These are phyloP conservation scores for Moesziomyces sp. DNA, from an alignment of 1,284 basidiomycete species.

Conservation along the genomic window DNA sequence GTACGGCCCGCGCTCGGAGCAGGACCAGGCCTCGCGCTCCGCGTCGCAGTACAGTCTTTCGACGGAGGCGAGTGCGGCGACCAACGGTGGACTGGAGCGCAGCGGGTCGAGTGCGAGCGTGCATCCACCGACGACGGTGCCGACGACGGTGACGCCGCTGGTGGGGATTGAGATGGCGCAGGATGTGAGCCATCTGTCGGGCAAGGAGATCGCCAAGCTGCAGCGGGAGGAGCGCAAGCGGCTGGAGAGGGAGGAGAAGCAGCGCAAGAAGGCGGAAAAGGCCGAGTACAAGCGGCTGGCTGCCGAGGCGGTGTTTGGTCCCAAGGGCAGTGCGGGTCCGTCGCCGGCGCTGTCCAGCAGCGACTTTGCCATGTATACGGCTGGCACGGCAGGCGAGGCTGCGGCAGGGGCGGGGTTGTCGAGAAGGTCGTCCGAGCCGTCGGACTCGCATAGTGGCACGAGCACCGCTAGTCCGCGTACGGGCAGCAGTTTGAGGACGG, in stretches of 20 bases:
- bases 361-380: slow-evolving; percentile 40
- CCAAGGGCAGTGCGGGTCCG: slow-evolving; percentile 39
- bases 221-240: slow-evolving; percentile 43
- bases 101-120: slow-evolving; percentile 13
- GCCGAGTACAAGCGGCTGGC: slow-evolving; percentile 47
- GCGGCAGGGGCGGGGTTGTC: slow-evolving; percentile 7
- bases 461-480: slow-evolving; percentile 46
- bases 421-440: slow-evolving; percentile 20
- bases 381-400: slow-evolving; percentile 4
- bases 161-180: slow-evolving; percentile 27
- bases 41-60: slow-evolving; percentile 34
- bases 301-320: slow-evolving; percentile 49
- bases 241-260: slow-evolving; percentile 42
- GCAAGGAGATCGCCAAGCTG: slow-evolving; percentile 45
- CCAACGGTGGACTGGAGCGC: slow-evolving; percentile 16
- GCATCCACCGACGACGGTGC: neutral
- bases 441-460: slow-evolving; percentile 33
- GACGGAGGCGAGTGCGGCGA: slow-evolving; percentile 12
- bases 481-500: slow-evolving; percentile 29
- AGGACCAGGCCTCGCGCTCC: slow-evolving; percentile 24
- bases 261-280: slow-evolving; percentile 44
- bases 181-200: slow-evolving; percentile 35
- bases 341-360: slow-evolving; percentile 19
- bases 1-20: slow-evolving; percentile 39
- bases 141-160: slow-evolving; percentile 9